Percentiles rank a stretch among this genome's conserved stretches.
These are phyloP conservation scores for Penium margaritaceum DNA, from an alignment of 139 green algal genomes.

Conservation along the genomic window DNA sequence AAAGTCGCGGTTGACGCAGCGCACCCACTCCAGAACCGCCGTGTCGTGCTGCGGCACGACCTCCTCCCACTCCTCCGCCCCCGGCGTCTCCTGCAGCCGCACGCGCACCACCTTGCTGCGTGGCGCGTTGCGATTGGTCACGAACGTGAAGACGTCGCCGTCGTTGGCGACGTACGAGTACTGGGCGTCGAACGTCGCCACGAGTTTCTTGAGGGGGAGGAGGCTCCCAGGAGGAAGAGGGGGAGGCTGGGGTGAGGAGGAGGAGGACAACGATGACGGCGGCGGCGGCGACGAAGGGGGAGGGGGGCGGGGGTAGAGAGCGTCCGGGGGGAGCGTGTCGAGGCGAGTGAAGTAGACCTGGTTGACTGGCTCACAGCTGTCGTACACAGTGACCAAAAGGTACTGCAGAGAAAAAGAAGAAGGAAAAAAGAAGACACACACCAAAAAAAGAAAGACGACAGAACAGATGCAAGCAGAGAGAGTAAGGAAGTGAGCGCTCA, in stretches of 20 bases:
- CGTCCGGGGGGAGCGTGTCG: constrained; percentile 46
- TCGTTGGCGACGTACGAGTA: constrained; percentile 75
- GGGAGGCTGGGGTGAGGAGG: too few relatives aligned
- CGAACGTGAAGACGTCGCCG: constrained; percentile 59
- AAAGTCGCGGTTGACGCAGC: neutral
- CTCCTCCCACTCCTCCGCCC: neutral
- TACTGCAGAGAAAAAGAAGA: too few relatives aligned
- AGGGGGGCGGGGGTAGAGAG: too few relatives aligned
- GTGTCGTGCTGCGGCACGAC: constrained; percentile 58
- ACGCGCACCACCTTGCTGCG: constrained; percentile 58
- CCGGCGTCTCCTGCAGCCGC: neutral
- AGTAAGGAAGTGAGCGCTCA: too few relatives aligned
- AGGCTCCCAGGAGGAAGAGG: too few relatives aligned
- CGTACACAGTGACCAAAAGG: constrained; percentile 61
- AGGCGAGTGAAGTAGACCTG: constrained; percentile 61
- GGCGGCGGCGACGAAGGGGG: too few relatives aligned
- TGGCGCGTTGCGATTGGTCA: constrained; percentile 79
- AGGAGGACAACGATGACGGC: too few relatives aligned
- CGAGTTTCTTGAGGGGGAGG: too few relatives aligned
- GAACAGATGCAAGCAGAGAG: too few relatives aligned
- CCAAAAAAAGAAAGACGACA: too few relatives aligned
- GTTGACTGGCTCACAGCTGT: constrained; percentile 76
- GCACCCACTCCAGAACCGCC: constrained; percentile 51
- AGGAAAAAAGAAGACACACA: too few relatives aligned
- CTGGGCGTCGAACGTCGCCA: constrained; percentile 70